Evolutionary conservation across 805 yeast genomes (phyloP), one percentile per base, ranked within the genome.

Genomic region (Citeromyces matritensis): DNA sequence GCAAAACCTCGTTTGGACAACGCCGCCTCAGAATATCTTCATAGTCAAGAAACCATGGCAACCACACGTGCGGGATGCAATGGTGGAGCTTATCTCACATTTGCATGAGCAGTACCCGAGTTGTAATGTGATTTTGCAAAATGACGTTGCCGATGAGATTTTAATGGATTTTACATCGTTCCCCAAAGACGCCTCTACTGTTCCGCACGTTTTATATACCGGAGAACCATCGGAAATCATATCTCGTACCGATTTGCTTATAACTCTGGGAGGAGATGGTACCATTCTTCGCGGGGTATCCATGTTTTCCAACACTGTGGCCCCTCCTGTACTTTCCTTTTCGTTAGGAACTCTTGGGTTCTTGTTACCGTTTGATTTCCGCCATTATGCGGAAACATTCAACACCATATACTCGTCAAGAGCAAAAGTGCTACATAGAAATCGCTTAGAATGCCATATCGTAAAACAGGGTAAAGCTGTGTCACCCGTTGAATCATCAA

Each of bases 221-320:
- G 91, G 93, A 0, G 42, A 65, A 3, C 51, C 51, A 11, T 53
- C 58, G 8, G 78, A 73, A 7, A 69, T 84, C 27, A 63, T 71
- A 2, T 42, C 58, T 8, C 80, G 73, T 42, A 69, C 94, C 0
- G 97, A 86, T 46, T 51, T 86, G 27, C 56, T 86, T 25, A 85
- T 86, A 6, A 80, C 95, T 0, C 53, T 86, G 26, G 97, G 97
- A n/a, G 97, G 97, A 12, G 97, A 86, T 51, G 97, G 97, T 4
- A 86, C 96, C 0, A 83, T 84, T 34, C 52, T 86, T 28, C 67
- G 86, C 33, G 94, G 88, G 0, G 88, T 84, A 0, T 73, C 91
- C 4, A 58, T 73, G 42, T 86, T 86, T 47, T 72, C 77, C 33
- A 70, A 73, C 44, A 62, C 62, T 7, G 60, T 58, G 23, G 91